These are phyloP conservation scores for Aquilaria sinensis DNA, from an alignment of 345 rosid species.

Conservation along the genomic window DNA sequence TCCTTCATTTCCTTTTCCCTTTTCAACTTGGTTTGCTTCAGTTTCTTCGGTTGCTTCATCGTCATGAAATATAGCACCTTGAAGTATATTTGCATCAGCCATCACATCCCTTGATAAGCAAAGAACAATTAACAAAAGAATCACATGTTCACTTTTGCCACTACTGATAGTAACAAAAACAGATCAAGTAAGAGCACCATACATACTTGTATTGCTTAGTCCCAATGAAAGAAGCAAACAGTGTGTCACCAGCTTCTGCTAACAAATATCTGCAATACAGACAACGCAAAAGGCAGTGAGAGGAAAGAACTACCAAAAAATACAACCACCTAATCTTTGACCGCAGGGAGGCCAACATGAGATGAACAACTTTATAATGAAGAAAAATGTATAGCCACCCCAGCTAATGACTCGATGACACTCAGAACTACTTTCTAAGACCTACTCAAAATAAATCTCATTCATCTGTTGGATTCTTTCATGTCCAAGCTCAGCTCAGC, in stretches of 20 bases:
- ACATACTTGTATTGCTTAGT: slow-evolving; percentile 94
- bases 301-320: background rate
- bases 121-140: slow-evolving; percentile 5
- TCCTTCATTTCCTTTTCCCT: slow-evolving; percentile 40
- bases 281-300: background rate
- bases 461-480: too few relatives aligned
- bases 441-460: too few relatives aligned
- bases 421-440: too few relatives aligned
- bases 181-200: background rate
- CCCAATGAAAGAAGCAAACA: slow-evolving; percentile 95
- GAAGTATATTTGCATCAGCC: slow-evolving; percentile 92
- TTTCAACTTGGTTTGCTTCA: slow-evolving; percentile 38
- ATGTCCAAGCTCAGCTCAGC: too few relatives aligned
- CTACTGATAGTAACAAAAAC: background rate
- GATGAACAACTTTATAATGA: background rate
- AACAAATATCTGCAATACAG: slow-evolving; percentile 60
- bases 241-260: slow-evolving; percentile 94
- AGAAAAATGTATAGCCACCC: background rate
- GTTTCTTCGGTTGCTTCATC: slow-evolving; percentile 41
- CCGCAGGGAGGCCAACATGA: background rate
- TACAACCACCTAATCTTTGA: background rate
- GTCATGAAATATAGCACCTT: slow-evolving; percentile 91
- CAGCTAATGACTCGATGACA: background rate
- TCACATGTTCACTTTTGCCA: slow-evolving; percentile 4
- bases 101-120: slow-evolving; percentile 64